Evolutionary conservation across 345 rosid genomes (phyloP), one percentile per base, ranked within the genome.

Genomic region (Eucalyptus paniculata): DNA sequence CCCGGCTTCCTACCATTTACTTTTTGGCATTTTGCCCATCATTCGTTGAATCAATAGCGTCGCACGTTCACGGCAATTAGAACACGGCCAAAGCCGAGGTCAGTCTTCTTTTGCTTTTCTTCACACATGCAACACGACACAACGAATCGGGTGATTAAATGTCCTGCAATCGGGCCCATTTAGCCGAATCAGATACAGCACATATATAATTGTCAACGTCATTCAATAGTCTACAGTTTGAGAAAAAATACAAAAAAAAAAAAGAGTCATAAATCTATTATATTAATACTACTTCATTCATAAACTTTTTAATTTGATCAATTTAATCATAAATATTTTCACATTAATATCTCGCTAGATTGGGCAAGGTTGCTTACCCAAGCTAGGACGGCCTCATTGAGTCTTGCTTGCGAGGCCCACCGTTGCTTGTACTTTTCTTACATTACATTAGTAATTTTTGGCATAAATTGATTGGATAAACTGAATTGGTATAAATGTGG

Each of bases 391-490:
- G 5, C 5, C 58, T 53, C 26, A 4, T 8, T 8, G 26, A 8
- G 2, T 21, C 26, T 53, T 0, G 26, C 58, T 8, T 53, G 58
- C 0, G 11, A 0, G 58, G 24, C 58, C 1, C 58, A 8, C 0
- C 0, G 1, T 53, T 53, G 58, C 11, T 21, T 0, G 2, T 24
- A 24, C 28, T 56, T 56, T 10, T 56, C 6, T 5, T 1, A 23
- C 1, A 56, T 23, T 4, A 56, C 7, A 56, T 56, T 4, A 56
- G 28, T 21, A 21, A 9, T 23, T 23, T 56, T 23, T 21, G 2
- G 5, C 1, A 1, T 56, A 56, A 24, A 56, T 56, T 23, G 0
- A 0, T 24, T 0, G 13, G 6, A 56, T 56, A 5, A 26, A 56
- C 1, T 56, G 2, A 56, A 56, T 2, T 24, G 62, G 3, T 24